Conservation (phyloP, 2,329 filamentous ascomycete species). For the Ustulina deusta region DNA sequence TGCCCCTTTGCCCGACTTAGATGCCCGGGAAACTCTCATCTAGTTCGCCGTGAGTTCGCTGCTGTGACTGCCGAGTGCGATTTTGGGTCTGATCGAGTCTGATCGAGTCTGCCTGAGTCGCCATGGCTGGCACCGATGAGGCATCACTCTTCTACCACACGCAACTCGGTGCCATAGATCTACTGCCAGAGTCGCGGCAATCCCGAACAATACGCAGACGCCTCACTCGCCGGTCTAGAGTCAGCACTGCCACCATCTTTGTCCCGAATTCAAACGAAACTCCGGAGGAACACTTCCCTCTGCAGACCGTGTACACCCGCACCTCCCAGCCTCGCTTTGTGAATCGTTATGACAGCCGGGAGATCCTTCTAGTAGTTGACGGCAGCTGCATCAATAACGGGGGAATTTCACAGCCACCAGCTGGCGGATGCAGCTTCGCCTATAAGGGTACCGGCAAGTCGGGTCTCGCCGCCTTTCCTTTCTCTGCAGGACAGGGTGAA, state of each 20-base stretch:
- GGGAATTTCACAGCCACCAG: slow-evolving; percentile 38
- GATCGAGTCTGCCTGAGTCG: not conserved
- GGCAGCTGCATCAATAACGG: slow-evolving; percentile 57
- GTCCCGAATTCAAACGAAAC: slow-evolving; percentile 45
- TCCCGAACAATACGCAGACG: slow-evolving; percentile 37
- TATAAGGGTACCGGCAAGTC: slow-evolving; percentile 44
- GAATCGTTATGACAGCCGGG: slow-evolving; percentile 51
- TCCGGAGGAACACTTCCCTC: slow-evolving; percentile 51
- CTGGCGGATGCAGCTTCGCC: slow-evolving; percentile 49
- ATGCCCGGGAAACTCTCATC: not conserved
- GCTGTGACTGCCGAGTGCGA: not conserved
- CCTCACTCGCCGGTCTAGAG: slow-evolving; percentile 40
- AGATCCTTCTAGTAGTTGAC: slow-evolving; percentile 57
- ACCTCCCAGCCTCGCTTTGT: slow-evolving; percentile 51
- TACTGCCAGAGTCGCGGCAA: slow-evolving; percentile 35
- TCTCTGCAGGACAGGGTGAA: slow-evolving; percentile 25
- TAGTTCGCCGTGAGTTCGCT: not conserved
- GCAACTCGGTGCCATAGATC: slow-evolving; percentile 25
- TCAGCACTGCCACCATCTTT: slow-evolving; percentile 49
- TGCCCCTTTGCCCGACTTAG: no score
- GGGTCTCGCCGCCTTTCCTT: slow-evolving; percentile 37
- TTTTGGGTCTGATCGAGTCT: no score
- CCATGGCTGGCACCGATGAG: slow-evolving; percentile 7
- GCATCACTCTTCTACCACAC: slow-evolving; percentile 1
- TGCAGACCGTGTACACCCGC: slow-evolving; percentile 48